Base-by-base conservation (phyloP, 495 filamentous ascomycete genomes). In the Pseudomonodictys pantanalensis region DNA sequence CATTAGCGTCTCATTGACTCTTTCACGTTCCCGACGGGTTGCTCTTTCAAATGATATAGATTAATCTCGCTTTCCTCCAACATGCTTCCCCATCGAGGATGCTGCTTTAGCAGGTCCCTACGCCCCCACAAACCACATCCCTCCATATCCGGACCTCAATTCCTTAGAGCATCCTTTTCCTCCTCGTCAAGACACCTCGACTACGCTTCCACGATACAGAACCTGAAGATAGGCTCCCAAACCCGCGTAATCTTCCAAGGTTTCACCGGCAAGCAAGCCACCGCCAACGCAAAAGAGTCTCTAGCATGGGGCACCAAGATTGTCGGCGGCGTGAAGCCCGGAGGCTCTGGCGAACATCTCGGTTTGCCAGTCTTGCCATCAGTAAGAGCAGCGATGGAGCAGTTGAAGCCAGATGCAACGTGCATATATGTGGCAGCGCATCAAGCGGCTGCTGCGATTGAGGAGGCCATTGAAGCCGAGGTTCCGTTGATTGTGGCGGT, bases 191-290 rank as follows among this genome's bases (percentile, higher is more conserved):
- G 64, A 54, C 54, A 26, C 0, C 48, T 68, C 4, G 69, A 63
- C 30, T 86, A 86, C 69, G 76, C 78, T 11, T 80, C 86, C 59
- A 96, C 91, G 0, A 79, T 92, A 5, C 75, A 75, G 1, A 90
- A 91, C 58, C 77, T 95, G 35, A 90, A 85, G 53, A 90, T 96
- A 52, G 86, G 87, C 3, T 78, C 78, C 7, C 81, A 91, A 70
- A 96, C 91, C 0, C 77, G 82, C 11, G 89, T 96, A 33, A 83
- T 95, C 44, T 96, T 88, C 66, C 91, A 95, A 73, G 91, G 91
- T 0, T 95, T 95, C 71, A 95, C 91, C 24, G 91, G 91, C 39
- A 66, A 62, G 41, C 67, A 86, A 75, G 90, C 91, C 7, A 95
- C 91, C 5, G 82, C 83, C 50, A 92, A 95, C 73, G 91, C 88